phyloP scores from a whole-genome alignment of 140 eudicot genomes.

The Bidens hawaiensis region DNA sequence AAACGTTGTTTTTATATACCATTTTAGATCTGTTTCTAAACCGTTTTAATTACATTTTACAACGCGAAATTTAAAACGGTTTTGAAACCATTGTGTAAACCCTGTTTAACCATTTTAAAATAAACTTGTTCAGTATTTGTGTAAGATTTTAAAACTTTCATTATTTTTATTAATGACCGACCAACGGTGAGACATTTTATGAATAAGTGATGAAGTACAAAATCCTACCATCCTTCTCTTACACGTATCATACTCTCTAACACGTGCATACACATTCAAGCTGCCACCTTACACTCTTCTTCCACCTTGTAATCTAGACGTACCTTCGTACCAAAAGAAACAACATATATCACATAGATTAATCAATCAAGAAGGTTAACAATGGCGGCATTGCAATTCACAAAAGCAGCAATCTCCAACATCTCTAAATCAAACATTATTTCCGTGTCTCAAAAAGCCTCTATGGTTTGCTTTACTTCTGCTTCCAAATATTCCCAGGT shows the following conservation, averaged over 20 bases:
- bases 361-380: neutral
- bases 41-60: too few relatives aligned
- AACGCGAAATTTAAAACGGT: too few relatives aligned
- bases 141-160: too few relatives aligned
- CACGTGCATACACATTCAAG: constrained; percentile 16
- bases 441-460: constrained; percentile 41
- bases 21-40: too few relatives aligned
- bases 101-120: too few relatives aligned
- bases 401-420: constrained; percentile 37
- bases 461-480: constrained; percentile 74
- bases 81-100: too few relatives aligned
- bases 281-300: constrained; percentile 24
- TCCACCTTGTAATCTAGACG: constrained; percentile 19
- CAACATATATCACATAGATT: too few relatives aligned
- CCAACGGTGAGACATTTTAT: too few relatives aligned
- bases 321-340: neutral
- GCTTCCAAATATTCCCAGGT: constrained; percentile 59
- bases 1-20: too few relatives aligned
- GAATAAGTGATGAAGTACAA: too few relatives aligned
- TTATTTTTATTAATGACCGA: too few relatives aligned
- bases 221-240: constrained; percentile 5
- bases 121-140: too few relatives aligned
- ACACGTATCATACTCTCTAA: constrained; percentile 16
- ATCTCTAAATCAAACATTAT: constrained; percentile 37
- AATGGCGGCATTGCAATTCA: constrained; percentile 54